Base-by-base conservation (phyloP, 441 rosid species). In the Aleurites moluccanus region DNA sequence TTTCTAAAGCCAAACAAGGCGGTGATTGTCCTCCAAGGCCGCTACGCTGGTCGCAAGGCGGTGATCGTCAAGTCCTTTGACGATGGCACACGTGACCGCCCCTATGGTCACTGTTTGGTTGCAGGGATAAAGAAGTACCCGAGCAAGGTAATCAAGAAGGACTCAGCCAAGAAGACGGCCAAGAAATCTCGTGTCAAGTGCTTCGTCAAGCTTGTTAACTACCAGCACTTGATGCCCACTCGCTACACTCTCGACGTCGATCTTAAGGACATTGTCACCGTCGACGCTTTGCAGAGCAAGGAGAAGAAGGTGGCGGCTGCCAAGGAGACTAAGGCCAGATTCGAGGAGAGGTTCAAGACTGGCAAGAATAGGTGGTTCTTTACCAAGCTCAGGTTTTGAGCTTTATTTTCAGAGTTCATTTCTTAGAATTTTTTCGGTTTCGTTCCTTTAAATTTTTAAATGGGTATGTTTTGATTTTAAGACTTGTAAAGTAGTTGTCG, bases 301-400 rank as follows among this genome's bases (percentile, higher is more conserved):
- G 93, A 89, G 61, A 89, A 86, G 86, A 89, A 89, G 80, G 88
- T 89, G 0, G 35, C 76, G 0, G 87, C 93, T n/a, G 82, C 84
- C 0, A 89, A 87, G 86, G 91, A 84, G 57, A 85, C 86, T 9
- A 86, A 89, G 81, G 76, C 81, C 63, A 81, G 83, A 84, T 81
- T 89, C 0, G 91, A 89, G 77, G 93, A 89, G 71, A 73, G 91
- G 79, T 87, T 89, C 79, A 89, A 86, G 81, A 86, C 89, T 1
- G 91, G 92, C 2, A 89, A 88, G 81, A 88, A 85, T 80, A 76
- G 88, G 76, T 88, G 92, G 92, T 86, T 86, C 79, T 88, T 87
- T 50, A 84, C 90, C n/a, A 88, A 88, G 81, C 87, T 88, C 75
- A 86, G 92, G 86, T 88, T 88, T 76, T 86, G 56, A 52, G 56